Evolutionary conservation across 2,329 filamentous ascomycete species (phyloP), one percentile per base, ranked within the genome.

Genomic region (Cryphonectria naterciae): DNA sequence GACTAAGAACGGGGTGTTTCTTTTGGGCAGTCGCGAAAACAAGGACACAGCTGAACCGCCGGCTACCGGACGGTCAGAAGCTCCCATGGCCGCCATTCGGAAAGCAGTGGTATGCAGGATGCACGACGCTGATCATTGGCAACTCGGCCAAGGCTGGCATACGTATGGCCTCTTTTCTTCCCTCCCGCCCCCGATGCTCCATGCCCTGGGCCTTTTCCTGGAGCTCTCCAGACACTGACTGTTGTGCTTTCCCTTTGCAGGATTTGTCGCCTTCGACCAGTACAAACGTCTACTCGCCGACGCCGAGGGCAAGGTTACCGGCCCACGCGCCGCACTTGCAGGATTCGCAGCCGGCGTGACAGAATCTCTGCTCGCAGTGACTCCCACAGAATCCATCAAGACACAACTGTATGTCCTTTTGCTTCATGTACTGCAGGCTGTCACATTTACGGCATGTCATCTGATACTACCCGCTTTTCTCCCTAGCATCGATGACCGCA

Each of bases 381-480:
- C 96, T 46, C 96, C 96, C 0, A 98, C 97, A 71, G 96, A 99
- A 83, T 97, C 93, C 77, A 98, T 99, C 83, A 99, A 99, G 86
- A 99, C 96, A 66, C 97, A 97, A 76, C 85, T 99, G 88, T 92
- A 79, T 68, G 84, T 74, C 22, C 74, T 67, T 28, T 67, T 28
- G 7, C 13, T n/a, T 32, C 62, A 49, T 49, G 58, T 52, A 58
- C 54, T 73, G 39, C 35, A 54, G 41, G 63, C 1, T 25, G n/a
- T 32, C 32, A 4, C 8, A 11, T 4, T 1, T 13, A 17, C 22
- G n/a, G n/a, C 25, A 10, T 22, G 7, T 4, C 1, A 17, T 17
- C 39, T 41, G n/a, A 46, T 32, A 15, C 56, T 39, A 1, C 22
- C 32, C 11, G 15, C 65, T 28, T 25, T 13, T 28, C 8, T 13